Base-by-base conservation (phyloP, 2,329 filamentous ascomycete species). In the Cordyceps pruinosa region DNA sequence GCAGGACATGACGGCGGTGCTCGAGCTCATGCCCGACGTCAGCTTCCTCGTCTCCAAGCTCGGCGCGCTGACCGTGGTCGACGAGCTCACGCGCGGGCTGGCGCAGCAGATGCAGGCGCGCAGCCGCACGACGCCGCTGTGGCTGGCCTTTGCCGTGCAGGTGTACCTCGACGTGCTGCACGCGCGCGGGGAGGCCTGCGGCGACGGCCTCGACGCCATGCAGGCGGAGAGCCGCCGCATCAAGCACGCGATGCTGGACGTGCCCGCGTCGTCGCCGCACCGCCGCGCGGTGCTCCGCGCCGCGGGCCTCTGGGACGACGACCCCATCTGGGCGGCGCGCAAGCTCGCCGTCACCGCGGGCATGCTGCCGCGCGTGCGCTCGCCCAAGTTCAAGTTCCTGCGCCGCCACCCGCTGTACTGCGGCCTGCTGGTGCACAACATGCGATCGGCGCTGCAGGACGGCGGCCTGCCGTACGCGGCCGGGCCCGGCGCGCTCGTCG, bases 341-440 rank as follows among this genome's bases (percentile, higher is more conserved):
- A 25, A 45, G 2, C 9, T 46, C 32, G 30, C 57, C 34, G 42
- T 50, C 19, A 8, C 15, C 5, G 26, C 52, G 1, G 56, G 26
- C 3, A 1, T 42, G 9, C 47, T 58, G 10, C 8, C 45, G 0
- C 3, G 19, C 2, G 30, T 37, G 2, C 45, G 56, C 1, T 9
- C 32, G 0, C 28, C 47, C 26, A 23, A 26, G 8, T 63, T 54
- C 44, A 57, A 48, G 13, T 66, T 66, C 13, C 59, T 65, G 41
- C 59, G n/a, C 23, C 58, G 59, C 5, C 62, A 66, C 25, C 63
- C 61, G 0, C 56, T 61, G 2, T 58, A 66, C 44, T 66, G 63
- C 32, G 60, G 63, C 10, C 61, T 66, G 2, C 42, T 60, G 4
- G 19, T 63, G 5, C 63, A 66, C 23, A 48, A 61, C 30, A 59